A percentile compares a stretch with the other conserved stretches of the same genome.
Conservation (phyloP, 805 yeast genomes). For the Ogataea trehalophila region DNA sequence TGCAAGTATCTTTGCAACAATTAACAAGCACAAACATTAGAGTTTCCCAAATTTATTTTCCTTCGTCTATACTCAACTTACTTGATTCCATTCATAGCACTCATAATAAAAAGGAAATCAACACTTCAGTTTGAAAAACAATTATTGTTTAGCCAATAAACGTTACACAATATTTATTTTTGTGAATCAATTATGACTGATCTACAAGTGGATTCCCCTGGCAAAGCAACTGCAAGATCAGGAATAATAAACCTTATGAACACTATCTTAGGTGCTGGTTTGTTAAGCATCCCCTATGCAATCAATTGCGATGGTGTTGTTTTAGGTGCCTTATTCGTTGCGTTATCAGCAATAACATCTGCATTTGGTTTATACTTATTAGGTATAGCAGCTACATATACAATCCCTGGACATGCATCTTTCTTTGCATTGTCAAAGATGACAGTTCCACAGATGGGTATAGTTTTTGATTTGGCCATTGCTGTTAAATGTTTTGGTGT, state of each 20-base stretch:
- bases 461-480: conserved; percentile 61
- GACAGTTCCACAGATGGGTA: conserved; percentile 56
- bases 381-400: conserved; percentile 51
- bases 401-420: conserved; percentile 55
- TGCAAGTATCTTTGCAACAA: too few species aligned
- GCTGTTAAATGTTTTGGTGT: conserved; percentile 72
- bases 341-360: conserved; percentile 42
- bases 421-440: conserved; percentile 59
- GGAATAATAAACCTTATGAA: conserved; percentile 50
- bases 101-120: too few species aligned
- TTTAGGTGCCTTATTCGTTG: conserved; percentile 37
- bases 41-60: too few species aligned
- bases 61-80: too few species aligned
- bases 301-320: conserved; percentile 45
- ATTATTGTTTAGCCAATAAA: too few species aligned
- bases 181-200: background rate
- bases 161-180: too few species aligned
- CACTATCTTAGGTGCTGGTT: conserved; percentile 62
- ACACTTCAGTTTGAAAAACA: too few species aligned
- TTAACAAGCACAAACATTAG: too few species aligned
- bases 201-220: conserved; percentile 4
- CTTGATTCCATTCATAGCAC: too few species aligned
- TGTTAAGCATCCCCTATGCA: conserved; percentile 69
- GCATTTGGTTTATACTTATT: conserved; percentile 61
- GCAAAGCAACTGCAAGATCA: conserved; percentile 34